Conservation (phyloP, 371 early-diverging fungal species). For the Zychaea mexicana region DNA sequence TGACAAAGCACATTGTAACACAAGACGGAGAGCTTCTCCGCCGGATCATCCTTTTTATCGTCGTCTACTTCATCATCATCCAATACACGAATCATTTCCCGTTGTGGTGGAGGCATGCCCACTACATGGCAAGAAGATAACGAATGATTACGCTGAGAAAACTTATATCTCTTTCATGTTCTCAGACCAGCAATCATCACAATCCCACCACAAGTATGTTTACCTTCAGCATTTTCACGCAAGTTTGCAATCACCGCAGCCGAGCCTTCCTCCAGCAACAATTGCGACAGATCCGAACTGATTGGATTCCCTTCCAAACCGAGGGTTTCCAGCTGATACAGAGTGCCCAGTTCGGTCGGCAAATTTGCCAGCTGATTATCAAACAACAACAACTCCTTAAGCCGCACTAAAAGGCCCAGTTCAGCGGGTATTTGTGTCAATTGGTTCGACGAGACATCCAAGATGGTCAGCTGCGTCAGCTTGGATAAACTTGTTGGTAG, state of each 20-base stretch:
- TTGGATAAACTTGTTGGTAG: constrained; percentile 76
- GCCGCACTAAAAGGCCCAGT: constrained; percentile 81
- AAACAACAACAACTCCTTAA: constrained; percentile 89
- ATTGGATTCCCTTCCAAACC: constrained; percentile 98
- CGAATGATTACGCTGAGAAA: too few species aligned
- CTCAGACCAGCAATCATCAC: too few species aligned
- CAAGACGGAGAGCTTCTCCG: constrained; percentile 83
- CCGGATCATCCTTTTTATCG: background rate
- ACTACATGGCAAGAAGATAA: too few species aligned
- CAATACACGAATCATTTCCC: constrained; percentile 81
- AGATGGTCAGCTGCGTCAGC: constrained; percentile 63
- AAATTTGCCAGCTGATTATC: constrained; percentile 91
- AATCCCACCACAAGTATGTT: too few species aligned
- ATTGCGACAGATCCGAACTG: constrained; percentile 76
- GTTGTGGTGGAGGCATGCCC: constrained; percentile 84
- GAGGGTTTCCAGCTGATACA: constrained; percentile 91
- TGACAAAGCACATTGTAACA: constrained; percentile 96
- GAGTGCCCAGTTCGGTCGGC: constrained; percentile 92
- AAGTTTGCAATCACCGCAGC: constrained; percentile 86
- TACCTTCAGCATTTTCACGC: constrained; percentile 90
- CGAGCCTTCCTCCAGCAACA: constrained; percentile 90
- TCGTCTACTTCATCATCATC: constrained; percentile 7
- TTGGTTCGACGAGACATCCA: constrained; percentile 93
- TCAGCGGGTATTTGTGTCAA: constrained; percentile 88
- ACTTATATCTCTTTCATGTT: too few species aligned